Conservation (phyloP, 2,329 filamentous ascomycete species). For the Elsinoe ampelina region DNA sequence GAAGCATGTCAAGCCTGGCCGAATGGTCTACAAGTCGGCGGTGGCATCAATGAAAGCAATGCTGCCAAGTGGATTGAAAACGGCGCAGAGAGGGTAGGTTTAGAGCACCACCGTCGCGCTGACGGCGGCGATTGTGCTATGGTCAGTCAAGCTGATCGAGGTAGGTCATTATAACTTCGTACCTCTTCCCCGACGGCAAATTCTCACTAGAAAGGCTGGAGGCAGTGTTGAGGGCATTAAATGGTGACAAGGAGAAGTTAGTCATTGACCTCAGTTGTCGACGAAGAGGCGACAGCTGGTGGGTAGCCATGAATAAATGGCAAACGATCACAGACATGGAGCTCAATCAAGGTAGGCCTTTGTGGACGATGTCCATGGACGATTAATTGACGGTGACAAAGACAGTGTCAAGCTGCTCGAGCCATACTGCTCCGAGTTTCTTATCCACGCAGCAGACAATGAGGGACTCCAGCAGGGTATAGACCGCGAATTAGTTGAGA, state of each 20-base stretch:
- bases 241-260: conserved; percentile 65
- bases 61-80: conserved; percentile 75
- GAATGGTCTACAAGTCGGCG: conserved; percentile 73
- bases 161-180: conserved; percentile 96
- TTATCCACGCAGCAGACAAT: conserved; percentile 94
- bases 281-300: conserved; percentile 67
- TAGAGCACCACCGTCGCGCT: too few species aligned
- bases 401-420: conserved; percentile 73
- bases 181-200: conserved; percentile 72
- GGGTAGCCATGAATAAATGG: conserved; percentile 99
- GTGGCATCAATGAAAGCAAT: conserved; percentile 83
- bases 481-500: conserved; percentile 71
- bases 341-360: conserved; percentile 64
- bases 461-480: conserved; percentile 89
- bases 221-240: conserved; percentile 62
- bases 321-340: conserved; percentile 97
- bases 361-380: background rate
- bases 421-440: conserved; percentile 89
- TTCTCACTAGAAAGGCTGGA: conserved; percentile 73
- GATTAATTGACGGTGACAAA: conserved; percentile 29
- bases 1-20: conserved; percentile 75
- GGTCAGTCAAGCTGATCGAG: conserved; percentile 18
- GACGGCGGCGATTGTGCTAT: background rate
- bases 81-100: conserved; percentile 76
- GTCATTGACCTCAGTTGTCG: conserved; percentile 95